Conservation (phyloP, 352 stramenopile genomes). For the Globisporangium cylindrosporum region DNA sequence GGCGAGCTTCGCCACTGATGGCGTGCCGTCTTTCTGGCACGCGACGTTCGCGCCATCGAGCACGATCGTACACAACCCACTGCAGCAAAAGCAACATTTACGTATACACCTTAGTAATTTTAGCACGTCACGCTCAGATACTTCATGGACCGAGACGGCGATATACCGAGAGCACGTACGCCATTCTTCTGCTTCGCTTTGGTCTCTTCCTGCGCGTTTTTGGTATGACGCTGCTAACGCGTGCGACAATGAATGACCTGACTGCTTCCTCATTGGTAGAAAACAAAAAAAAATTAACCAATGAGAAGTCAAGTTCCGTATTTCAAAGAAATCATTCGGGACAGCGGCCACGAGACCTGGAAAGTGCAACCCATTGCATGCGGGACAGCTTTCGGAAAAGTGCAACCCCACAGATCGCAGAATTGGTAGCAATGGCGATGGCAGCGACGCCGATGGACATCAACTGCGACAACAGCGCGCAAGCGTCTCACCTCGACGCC, state of each 20-base stretch:
- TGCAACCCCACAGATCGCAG: neutral
- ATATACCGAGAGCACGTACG: neutral
- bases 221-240: neutral
- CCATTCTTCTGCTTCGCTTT: neutral
- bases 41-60: conserved; percentile 77
- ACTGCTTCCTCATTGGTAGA: neutral
- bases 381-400: neutral
- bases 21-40: conserved; percentile 56
- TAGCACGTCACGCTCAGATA: neutral
- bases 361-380: neutral
- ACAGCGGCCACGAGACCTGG: neutral
- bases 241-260: neutral
- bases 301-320: neutral
- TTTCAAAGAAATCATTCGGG: neutral
- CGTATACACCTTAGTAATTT: too few species aligned
- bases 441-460: neutral
- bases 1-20: conserved; percentile 51
- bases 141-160: neutral
- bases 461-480: neutral
- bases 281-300: neutral
- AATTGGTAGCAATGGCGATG: neutral
- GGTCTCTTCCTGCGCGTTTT: neutral
- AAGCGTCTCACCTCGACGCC: neutral
- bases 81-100: too few species aligned
- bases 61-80: conserved; percentile 52